Conservation (phyloP, 1,284 basidiomycete species). For the Tilletia horrida region DNA sequence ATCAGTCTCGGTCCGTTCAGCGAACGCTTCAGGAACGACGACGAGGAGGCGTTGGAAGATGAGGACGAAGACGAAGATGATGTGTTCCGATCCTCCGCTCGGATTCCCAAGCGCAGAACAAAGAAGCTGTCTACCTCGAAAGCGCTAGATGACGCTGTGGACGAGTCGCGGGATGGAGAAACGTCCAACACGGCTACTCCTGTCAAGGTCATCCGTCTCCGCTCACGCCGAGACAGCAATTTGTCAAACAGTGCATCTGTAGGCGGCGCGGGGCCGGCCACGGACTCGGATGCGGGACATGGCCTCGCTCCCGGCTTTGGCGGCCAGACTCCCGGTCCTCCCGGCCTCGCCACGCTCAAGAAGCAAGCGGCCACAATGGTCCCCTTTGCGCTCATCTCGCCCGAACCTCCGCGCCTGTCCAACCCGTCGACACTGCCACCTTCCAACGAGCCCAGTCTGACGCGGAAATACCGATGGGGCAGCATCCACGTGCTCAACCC, state of each 20-base stretch:
- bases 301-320: not conserved
- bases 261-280: not conserved
- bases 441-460: slow-evolving; percentile 56
- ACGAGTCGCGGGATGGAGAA: not conserved
- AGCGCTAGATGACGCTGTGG: not conserved
- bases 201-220: not conserved
- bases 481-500: slow-evolving; percentile 76
- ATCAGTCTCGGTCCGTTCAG: slow-evolving; percentile 12
- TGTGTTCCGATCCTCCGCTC: slow-evolving; percentile 5
- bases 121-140: slow-evolving; percentile 18
- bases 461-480: slow-evolving; percentile 74
- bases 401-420: slow-evolving; percentile 27
- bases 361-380: slow-evolving; percentile 15
- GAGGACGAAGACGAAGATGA: not conserved
- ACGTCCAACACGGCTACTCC: not conserved
- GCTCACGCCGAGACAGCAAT: not conserved
- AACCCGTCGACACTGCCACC: slow-evolving; percentile 55
- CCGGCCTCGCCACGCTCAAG: not conserved
- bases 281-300: not conserved
- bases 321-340: not conserved
- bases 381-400: slow-evolving; percentile 21
- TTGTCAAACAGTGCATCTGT: not conserved
- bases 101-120: slow-evolving; percentile 26
- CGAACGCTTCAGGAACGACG: not conserved
- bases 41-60: not conserved